Conservation (phyloP, 75 land plant genomes). For the Selaginella tamariscina region DNA sequence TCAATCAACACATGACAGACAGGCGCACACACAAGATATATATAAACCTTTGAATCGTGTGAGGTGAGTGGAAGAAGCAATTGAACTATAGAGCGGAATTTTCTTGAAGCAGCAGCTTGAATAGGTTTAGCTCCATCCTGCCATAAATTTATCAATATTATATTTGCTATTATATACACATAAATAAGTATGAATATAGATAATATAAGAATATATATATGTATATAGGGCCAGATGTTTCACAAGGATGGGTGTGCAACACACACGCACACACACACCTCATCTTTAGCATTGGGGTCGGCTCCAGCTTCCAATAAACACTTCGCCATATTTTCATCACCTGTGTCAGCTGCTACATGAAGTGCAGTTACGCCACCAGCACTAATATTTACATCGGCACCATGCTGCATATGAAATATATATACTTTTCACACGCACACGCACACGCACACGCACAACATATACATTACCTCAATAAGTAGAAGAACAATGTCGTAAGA, state of each 20-base stretch:
- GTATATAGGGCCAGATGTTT: too few relatives aligned
- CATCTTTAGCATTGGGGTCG: slow-evolving; percentile 71
- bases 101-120: slow-evolving; percentile 63
- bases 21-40: too few relatives aligned
- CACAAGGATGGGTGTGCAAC: neutral
- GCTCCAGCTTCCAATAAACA: slow-evolving; percentile 83
- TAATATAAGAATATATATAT: too few relatives aligned
- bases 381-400: slow-evolving; percentile 61
- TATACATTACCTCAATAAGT: slow-evolving; percentile 50
- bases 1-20: too few relatives aligned
- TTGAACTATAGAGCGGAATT: slow-evolving; percentile 45
- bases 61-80: slow-evolving; percentile 58
- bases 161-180: neutral
- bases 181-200: too few relatives aligned
- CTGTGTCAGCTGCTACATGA: slow-evolving; percentile 92
- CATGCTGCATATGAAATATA: slow-evolving; percentile 38
- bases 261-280: slow-evolving; percentile 27
- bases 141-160: neutral
- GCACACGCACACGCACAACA: too few relatives aligned
- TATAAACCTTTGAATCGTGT: slow-evolving; percentile 25
- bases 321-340: slow-evolving; percentile 43
- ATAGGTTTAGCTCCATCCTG: slow-evolving; percentile 77
- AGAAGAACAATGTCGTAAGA: slow-evolving; percentile 59
- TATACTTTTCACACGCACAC: neutral
- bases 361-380: slow-evolving; percentile 85